Evolutionary conservation across 306 rosid species (phyloP).

Genomic region (Trifolium fragiferum): DNA sequence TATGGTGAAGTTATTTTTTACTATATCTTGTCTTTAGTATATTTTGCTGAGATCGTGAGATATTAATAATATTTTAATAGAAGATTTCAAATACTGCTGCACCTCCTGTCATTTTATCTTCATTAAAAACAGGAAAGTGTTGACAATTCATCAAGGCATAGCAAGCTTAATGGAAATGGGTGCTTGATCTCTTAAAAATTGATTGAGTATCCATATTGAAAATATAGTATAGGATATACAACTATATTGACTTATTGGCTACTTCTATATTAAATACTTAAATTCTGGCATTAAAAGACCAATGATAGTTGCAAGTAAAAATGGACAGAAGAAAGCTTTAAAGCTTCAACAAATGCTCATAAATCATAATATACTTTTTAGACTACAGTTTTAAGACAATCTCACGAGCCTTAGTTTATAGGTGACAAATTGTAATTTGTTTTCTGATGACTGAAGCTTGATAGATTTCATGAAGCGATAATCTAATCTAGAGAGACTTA

Average conservation of each 20-base stretch:
- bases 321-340: not conserved
- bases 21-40: not conserved
- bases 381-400: slow-evolving; percentile 9
- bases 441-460: slow-evolving; percentile 22
- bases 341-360: slow-evolving; percentile 8
- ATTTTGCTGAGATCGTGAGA: slow-evolving; percentile 10
- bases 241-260: slow-evolving; percentile 10
- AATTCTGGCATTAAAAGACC: slow-evolving; percentile 5
- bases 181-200: slow-evolving; percentile 31
- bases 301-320: slow-evolving; percentile 2
- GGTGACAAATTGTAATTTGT: slow-evolving; percentile 31
- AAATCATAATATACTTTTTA: not conserved
- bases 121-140: slow-evolving; percentile 5
- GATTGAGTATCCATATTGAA: slow-evolving; percentile 9
- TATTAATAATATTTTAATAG: not conserved
- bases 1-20: not conserved
- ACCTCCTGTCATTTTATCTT: slow-evolving; percentile 23
- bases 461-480: slow-evolving; percentile 30
- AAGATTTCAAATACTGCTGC: slow-evolving; percentile 5
- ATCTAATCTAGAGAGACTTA: slow-evolving; percentile 19
- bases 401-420: slow-evolving; percentile 12
- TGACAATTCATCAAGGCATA: not conserved
- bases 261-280: slow-evolving; percentile 20
- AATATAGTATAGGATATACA: slow-evolving; percentile 1
- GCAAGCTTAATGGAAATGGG: too few species aligned